Evolutionary conservation across 139 green algal genomes (phyloP).

Genomic region (Bryopsis sp.): DNA sequence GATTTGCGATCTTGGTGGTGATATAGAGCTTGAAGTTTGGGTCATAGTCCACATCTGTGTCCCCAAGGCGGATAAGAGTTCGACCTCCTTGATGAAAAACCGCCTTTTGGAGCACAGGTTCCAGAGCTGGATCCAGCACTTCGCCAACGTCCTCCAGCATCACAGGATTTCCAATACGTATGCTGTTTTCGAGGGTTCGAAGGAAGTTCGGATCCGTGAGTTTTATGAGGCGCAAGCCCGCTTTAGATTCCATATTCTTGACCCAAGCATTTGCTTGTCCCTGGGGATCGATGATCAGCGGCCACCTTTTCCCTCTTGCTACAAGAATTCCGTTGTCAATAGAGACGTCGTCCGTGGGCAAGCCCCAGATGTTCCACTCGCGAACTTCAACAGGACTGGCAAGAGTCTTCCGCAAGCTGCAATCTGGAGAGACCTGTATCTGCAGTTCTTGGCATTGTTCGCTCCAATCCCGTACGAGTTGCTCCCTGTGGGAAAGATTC

Average conservation of each 20-base stretch:
- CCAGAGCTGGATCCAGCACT: conserved; percentile 63
- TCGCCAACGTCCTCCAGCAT: conserved; percentile 71
- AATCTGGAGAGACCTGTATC: conserved; percentile 48
- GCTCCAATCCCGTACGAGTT: conserved; percentile 56
- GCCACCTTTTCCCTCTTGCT: conserved; percentile 63
- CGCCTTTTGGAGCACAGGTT: conserved; percentile 64
- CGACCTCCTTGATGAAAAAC: conserved; percentile 48
- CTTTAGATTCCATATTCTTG: conserved; percentile 66
- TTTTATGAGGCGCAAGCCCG: conserved; percentile 61
- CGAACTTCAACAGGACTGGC: conserved; percentile 59
- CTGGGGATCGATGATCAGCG: conserved; percentile 82
- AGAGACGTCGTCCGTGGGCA: conserved; percentile 67
- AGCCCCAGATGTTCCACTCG: conserved; percentile 68
- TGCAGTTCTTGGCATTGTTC: conserved; percentile 29
- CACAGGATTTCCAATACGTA: conserved; percentile 58
- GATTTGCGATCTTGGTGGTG: conserved; percentile 65
- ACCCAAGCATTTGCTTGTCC: conserved; percentile 73
- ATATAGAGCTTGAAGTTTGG: conserved; percentile 72
- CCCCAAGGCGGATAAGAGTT: conserved; percentile 63
- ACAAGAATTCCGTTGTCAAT: conserved; percentile 78
- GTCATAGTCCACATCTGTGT: conserved; percentile 71
- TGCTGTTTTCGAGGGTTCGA: conserved; percentile 63
- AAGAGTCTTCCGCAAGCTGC: conserved; percentile 47
- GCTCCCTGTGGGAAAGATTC: conserved; percentile 18
- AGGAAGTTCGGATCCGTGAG: conserved; percentile 65